Evolutionary conservation across 371 early-diverging fungal species (phyloP).

Genomic region (Mortierella polycephala): DNA sequence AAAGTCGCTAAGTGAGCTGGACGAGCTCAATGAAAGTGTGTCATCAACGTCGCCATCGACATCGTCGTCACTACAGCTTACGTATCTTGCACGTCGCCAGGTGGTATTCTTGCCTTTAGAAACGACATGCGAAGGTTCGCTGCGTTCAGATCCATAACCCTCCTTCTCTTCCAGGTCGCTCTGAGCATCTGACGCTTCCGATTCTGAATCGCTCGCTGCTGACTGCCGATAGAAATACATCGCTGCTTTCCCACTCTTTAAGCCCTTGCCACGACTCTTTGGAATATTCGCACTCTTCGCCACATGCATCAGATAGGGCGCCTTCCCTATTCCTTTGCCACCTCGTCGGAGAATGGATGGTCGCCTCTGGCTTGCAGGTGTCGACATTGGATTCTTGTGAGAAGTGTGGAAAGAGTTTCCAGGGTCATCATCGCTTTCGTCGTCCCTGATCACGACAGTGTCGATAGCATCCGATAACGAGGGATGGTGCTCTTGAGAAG

Average conservation of each 20-base stretch:
- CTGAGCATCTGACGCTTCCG: conserved; percentile 26
- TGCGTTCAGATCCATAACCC: background rate
- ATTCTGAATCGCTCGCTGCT: conserved; percentile 7
- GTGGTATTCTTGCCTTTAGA: background rate
- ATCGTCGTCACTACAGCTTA: conserved; percentile 22
- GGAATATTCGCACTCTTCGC: conserved; percentile 6
- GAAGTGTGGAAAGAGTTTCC: conserved; percentile 33
- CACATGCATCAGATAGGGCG: conserved; percentile 20
- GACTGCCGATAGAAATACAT: conserved; percentile 22
- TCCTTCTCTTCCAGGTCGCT: conserved; percentile 15
- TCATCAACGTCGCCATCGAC: conserved; percentile 11
- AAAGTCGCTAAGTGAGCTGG: conserved; percentile 28
- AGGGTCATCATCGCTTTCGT: background rate
- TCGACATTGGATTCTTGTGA: conserved; percentile 41
- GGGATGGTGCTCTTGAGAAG: background rate
- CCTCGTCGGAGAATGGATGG: conserved; percentile 22
- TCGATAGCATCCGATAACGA: conserved; percentile 6
- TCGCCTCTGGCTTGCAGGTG: conserved; percentile 20
- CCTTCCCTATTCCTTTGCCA: conserved; percentile 45
- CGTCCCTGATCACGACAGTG: conserved; percentile 9
- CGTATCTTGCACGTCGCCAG: conserved; percentile 10
- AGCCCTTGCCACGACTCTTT: conserved; percentile 27
- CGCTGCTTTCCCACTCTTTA: conserved; percentile 29
- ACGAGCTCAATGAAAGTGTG: conserved; percentile 23
- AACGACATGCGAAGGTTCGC: background rate